phyloP scores from a whole-genome alignment of 805 yeast species.

The Ogataea pignaliae region DNA sequence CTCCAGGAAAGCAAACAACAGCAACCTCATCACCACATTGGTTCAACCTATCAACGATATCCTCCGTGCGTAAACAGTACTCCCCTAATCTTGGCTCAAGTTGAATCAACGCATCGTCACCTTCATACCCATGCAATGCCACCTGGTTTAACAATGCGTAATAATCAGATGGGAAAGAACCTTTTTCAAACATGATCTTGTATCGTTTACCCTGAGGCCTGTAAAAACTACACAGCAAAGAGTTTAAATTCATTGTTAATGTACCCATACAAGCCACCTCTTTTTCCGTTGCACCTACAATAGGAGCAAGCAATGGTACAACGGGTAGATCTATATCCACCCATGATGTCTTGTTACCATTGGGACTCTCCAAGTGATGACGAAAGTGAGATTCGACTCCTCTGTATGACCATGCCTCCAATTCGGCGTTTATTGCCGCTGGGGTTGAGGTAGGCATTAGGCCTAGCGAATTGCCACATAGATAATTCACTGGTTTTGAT shows the following conservation, averaged over 20 bases:
- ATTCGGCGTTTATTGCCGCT: constrained; percentile 55
- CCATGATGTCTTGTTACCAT: constrained; percentile 60
- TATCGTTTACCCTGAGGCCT: constrained; percentile 53
- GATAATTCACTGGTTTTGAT: constrained; percentile 42
- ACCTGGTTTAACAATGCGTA: constrained; percentile 79
- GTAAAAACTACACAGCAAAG: constrained; percentile 70
- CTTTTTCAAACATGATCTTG: constrained; percentile 78
- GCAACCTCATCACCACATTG: constrained; percentile 58
- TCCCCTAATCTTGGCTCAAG: constrained; percentile 57
- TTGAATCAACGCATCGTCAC: constrained; percentile 57
- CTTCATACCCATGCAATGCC: constrained; percentile 48
- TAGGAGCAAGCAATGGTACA: constrained; percentile 58
- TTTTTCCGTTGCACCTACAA: constrained; percentile 69
- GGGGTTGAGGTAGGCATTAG: constrained; percentile 71
- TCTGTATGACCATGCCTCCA: constrained; percentile 75
- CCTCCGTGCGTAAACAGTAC: constrained; percentile 54
- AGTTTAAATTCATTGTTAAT: constrained; percentile 75
- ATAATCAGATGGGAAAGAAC: constrained; percentile 89
- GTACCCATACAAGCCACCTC: constrained; percentile 91
- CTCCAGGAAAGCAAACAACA: constrained; percentile 75
- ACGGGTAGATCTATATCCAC: constrained; percentile 79
- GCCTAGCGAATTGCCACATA: constrained; percentile 95
- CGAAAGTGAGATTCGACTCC: constrained; percentile 85
- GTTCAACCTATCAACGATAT: constrained; percentile 55
- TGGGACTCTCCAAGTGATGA: constrained; percentile 42